Percentiles rank a stretch among this genome's conserved stretches.
These are phyloP conservation scores for Niveomyces coronatus DNA, from an alignment of 2,329 filamentous ascomycete genomes.

Conservation along the genomic window DNA sequence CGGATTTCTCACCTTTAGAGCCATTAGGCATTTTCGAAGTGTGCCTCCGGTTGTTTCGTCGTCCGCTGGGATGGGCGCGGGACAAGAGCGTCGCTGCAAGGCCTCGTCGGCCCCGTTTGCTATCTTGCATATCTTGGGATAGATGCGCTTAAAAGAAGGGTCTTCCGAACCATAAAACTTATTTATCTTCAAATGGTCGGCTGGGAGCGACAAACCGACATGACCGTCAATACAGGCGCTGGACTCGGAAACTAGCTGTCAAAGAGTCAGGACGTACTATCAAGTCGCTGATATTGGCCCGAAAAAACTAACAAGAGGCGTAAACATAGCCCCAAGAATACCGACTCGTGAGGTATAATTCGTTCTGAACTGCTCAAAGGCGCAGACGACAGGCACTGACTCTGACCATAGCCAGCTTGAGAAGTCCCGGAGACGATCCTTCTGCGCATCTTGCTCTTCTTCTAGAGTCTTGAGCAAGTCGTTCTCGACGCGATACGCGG, in stretches of 20 bases:
- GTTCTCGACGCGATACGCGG: not conserved
- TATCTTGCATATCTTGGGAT: constrained; percentile 11
- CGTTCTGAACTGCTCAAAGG: constrained; percentile 9
- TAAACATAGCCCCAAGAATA: constrained; percentile 2
- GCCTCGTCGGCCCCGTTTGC: constrained; percentile 2
- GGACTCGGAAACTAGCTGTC: constrained; percentile 9
- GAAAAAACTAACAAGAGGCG: constrained; percentile 1
- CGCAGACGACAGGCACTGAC: constrained; percentile 9
- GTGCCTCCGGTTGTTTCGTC: not conserved
- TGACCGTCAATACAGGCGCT: constrained; percentile 11
- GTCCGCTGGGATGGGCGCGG: not conserved
- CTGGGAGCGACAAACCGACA: constrained; percentile 7
- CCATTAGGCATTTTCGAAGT: too few species aligned
- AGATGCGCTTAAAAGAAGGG: constrained; percentile 10
- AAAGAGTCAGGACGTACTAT: not conserved
- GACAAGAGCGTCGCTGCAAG: not conserved
- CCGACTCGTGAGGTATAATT: constrained; percentile 8
- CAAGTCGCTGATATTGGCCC: too few species aligned
- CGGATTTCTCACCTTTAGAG: too few species aligned
- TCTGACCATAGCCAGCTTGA: constrained; percentile 9
- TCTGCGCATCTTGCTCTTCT: constrained; percentile 5
- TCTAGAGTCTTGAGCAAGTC: constrained; percentile 7
- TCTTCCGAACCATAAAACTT: constrained; percentile 9
- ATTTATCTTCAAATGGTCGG: constrained; percentile 11
- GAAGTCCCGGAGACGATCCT: constrained; percentile 12